Conservation (phyloP, 2,329 filamentous ascomycete genomes). For the Phialocephala subalpina region DNA sequence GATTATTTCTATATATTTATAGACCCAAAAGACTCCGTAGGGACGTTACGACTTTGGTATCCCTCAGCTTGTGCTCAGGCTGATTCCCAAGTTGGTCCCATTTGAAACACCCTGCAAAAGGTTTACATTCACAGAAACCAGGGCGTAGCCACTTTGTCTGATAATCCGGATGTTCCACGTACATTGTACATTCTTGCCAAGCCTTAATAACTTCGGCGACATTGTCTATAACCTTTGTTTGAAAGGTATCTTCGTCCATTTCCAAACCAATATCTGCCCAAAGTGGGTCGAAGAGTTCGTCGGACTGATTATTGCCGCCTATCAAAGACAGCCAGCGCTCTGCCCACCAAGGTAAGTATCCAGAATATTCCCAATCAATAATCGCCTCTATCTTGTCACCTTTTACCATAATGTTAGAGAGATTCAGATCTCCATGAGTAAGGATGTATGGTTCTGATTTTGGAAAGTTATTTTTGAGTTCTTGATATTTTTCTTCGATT, state of each 20-base stretch:
- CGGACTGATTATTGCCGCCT: neutral
- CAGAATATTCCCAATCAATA: constrained; percentile 50
- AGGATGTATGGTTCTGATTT: constrained; percentile 45
- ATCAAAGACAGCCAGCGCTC: constrained; percentile 36
- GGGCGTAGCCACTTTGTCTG: constrained; percentile 12
- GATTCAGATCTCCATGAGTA: constrained; percentile 49
- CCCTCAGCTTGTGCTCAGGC: constrained; percentile 8
- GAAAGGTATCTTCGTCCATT: constrained; percentile 16
- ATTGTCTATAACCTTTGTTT: constrained; percentile 3
- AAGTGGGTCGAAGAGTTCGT: constrained; percentile 18
- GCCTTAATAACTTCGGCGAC: neutral
- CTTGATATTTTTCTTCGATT: constrained; percentile 26
- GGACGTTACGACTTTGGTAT: constrained; percentile 33
- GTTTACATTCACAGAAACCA: constrained; percentile 27
- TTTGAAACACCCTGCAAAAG: constrained; percentile 6
- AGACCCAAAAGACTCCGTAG: no score
- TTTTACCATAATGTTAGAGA: constrained; percentile 50
- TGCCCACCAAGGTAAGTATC: constrained; percentile 51
- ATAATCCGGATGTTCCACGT: constrained; percentile 11
- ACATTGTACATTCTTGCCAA: neutral
- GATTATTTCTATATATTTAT: no score
- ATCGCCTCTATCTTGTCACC: constrained; percentile 48
- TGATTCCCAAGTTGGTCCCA: constrained; percentile 9
- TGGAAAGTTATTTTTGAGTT: constrained; percentile 27
- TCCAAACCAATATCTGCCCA: constrained; percentile 13